Conservation (phyloP, 2,329 filamentous ascomycete genomes). For the Penicillium sp. region DNA sequence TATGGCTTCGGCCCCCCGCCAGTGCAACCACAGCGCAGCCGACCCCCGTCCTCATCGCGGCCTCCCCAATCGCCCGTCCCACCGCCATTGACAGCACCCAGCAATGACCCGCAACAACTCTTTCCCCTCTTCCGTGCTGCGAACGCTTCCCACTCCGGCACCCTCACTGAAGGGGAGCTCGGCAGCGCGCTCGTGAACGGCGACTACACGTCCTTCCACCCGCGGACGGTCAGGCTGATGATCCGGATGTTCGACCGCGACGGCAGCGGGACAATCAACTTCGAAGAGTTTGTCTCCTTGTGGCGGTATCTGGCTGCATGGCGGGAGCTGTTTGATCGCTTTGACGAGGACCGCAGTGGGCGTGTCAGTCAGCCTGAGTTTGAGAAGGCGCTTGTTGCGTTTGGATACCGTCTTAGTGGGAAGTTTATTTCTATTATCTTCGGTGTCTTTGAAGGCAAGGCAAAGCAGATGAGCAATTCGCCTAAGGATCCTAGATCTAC, state of each 20-base stretch:
- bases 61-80: conserved; percentile 65
- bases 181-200: conserved; percentile 90
- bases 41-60: conserved; percentile 57
- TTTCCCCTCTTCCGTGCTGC: conserved; percentile 86
- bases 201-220: conserved; percentile 91
- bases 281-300: conserved; percentile 91
- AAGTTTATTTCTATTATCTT: conserved; percentile 84
- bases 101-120: conserved; percentile 59
- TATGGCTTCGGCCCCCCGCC: conserved; percentile 53
- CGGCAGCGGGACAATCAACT: conserved; percentile 82
- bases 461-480: conserved; percentile 41
- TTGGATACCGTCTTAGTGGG: conserved; percentile 85
- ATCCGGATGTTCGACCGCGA: conserved; percentile 99
- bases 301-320: conserved; percentile 96
- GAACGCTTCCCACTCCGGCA: conserved; percentile 73
- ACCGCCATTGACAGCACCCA: conserved; percentile 48
- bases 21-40: conserved; percentile 52
- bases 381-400: conserved; percentile 82
- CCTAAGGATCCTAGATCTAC: conserved; percentile 37
- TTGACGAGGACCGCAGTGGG: conserved; percentile 82
- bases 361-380: conserved; percentile 87
- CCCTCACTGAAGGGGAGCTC: conserved; percentile 82
- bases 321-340: conserved; percentile 91
- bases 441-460: conserved; percentile 72
- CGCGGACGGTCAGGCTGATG: conserved; percentile 96